Percentiles rank a stretch among this genome's conserved stretches.
phyloP scores from a whole-genome alignment of 148 eudicot genomes.

The Nepenthes mirabilis region DNA sequence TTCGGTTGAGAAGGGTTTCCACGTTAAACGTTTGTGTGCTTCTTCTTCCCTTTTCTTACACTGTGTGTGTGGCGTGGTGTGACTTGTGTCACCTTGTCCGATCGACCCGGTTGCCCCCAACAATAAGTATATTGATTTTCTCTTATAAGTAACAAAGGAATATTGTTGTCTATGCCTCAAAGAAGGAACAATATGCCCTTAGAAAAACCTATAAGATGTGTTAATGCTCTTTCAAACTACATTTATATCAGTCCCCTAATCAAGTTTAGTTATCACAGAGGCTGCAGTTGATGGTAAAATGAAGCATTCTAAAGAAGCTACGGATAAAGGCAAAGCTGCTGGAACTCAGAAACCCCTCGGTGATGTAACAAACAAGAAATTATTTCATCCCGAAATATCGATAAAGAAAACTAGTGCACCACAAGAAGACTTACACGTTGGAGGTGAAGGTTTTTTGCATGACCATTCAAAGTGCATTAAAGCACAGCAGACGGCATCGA shows the following conservation, averaged over 20 bases:
- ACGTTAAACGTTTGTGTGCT: no score
- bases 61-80: no score
- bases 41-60: no score
- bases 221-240: neutral
- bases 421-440: slow-evolving; percentile 17
- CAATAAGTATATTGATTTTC: no score
- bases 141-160: no score
- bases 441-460: slow-evolving; percentile 28
- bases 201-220: neutral
- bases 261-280: neutral
- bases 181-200: no score
- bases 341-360: slow-evolving; percentile 28
- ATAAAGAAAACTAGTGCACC: slow-evolving; percentile 10
- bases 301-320: slow-evolving; percentile 16
- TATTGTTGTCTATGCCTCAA: no score
- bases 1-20: no score
- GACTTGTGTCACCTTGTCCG: no score
- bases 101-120: no score
- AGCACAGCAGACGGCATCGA: slow-evolving; percentile 10
- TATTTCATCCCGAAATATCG: slow-evolving; percentile 10
- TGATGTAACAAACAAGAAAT: slow-evolving; percentile 31
- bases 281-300: neutral
- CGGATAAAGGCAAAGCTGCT: slow-evolving; percentile 19
- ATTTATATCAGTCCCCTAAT: neutral
- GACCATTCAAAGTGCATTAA: slow-evolving; percentile 34